Evolutionary conservation across 192 early-diverging fungal species (phyloP), one percentile per base, ranked within the genome.

Genomic region (Gigaspora rosea): DNA sequence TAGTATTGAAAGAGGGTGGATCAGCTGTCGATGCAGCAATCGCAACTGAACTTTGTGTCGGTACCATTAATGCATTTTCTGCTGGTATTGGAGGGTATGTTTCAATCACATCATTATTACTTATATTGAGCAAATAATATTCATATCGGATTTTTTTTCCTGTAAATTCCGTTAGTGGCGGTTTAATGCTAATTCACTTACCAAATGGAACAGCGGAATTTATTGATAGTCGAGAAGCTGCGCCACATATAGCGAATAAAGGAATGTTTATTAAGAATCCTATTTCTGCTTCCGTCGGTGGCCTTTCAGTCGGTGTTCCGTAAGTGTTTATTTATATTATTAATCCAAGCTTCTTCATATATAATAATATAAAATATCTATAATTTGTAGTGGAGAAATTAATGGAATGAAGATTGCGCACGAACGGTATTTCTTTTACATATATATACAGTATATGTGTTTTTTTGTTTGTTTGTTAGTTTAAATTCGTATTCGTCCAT

Each of bases 21-120:
- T 94, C 90, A 48, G 95, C 97, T 3, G 90, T 96, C 0, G 97
- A 98, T 82, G 91, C 95, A 0, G 91, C 93, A 13, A 89, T 98
- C 52, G 95, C 95, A 3, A 87, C 95, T 50, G 86, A 92, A 10
- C 85, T 96, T 18, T 97, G 96, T 77, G 86, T 96, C 70, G 97
- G 95, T 58, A 88, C 92, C n/a, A 90, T 96, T 32, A 93, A 97
- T 78, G 91, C 87, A 57, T 96, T 95, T 83, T 91, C 93, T 16
- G 90, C 91, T 20, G 97, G 97, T 46, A 94, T 98, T 66, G 95
- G 97, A 52, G 95, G 84, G 84, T 85, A 81, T 6, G 36, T 36
- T 9, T 20, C 18, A 46, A 46, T 46, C 41, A 7, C 27, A 41
- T 41, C 41, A 32, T n/a, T 61, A 27, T 61, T n/a, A 61, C 4